A percentile compares a stretch with the other conserved stretches of the same genome.
Evolutionary conservation across 2,329 filamentous ascomycete genomes (phyloP).

Genomic region (Pseudomassariella vexata): DNA sequence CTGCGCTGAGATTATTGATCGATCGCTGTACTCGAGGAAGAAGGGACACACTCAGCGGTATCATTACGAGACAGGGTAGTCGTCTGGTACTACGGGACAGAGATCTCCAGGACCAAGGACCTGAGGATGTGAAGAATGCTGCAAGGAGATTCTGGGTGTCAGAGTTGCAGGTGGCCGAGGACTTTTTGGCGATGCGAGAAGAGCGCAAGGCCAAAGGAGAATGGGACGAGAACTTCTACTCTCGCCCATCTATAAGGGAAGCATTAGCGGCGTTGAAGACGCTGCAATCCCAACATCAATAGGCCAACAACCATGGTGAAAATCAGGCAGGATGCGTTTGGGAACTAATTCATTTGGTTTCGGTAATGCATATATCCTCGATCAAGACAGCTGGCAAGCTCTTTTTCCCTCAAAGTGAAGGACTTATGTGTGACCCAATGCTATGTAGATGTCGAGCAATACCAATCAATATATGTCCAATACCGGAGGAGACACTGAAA

Average conservation of each 20-base stretch:
- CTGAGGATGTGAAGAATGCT: conserved; percentile 26
- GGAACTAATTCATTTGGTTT: no score
- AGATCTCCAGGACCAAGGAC: conserved; percentile 24
- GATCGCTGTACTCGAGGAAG: conserved; percentile 46
- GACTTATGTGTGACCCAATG: no score
- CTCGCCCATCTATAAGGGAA: conserved; percentile 39
- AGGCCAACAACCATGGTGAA: no score
- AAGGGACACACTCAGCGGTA: conserved; percentile 35
- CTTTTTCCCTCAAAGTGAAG: no score
- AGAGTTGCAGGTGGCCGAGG: conserved; percentile 42
- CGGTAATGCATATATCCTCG: no score
- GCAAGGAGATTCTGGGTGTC: conserved; percentile 40
- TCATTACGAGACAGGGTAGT: conserved; percentile 38
- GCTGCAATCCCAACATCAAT: no score
- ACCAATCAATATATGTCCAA: no score
- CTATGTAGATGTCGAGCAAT: no score
- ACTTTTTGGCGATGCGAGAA: conserved; percentile 37
- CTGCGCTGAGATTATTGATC: conserved; percentile 39
- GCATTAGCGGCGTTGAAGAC: conserved; percentile 27
- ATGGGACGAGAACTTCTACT: conserved; percentile 47
- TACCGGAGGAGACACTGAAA: no score
- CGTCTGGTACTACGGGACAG: conserved; percentile 36
- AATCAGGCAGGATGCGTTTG: no score
- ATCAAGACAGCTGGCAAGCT: no score
- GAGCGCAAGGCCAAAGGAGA: conserved; percentile 28